Percentiles rank a stretch among this genome's conserved stretches.
These are phyloP conservation scores for Clonostachys rosea DNA, from an alignment of 2,329 filamentous ascomycete species.

Conservation along the genomic window DNA sequence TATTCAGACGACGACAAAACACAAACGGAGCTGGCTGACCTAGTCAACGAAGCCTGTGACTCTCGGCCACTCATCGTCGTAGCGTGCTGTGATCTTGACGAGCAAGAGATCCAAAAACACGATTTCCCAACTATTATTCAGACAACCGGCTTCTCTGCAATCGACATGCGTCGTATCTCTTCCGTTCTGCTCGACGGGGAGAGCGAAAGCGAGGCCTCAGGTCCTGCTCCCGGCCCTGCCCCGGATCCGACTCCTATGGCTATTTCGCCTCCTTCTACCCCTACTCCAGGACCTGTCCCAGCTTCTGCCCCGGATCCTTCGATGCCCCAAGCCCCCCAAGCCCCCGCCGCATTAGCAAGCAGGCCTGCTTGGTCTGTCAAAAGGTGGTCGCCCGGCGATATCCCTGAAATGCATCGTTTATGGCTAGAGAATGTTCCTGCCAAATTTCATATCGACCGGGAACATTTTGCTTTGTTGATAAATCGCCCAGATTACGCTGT, in stretches of 20 bases:
- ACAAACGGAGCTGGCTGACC: conserved; percentile 46
- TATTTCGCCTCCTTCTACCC: too few species aligned
- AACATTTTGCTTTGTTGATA: conserved; percentile 39
- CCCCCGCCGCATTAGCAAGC: conserved; percentile 14
- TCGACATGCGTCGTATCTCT: conserved; percentile 44
- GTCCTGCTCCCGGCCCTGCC: background rate
- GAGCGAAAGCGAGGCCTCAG: background rate
- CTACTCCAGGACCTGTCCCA: background rate
- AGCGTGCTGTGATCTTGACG: conserved; percentile 40
- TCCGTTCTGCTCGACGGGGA: conserved; percentile 39
- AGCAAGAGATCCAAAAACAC: conserved; percentile 26
- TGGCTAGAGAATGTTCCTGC: conserved; percentile 40
- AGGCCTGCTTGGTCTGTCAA: conserved; percentile 33
- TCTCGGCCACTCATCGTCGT: conserved; percentile 46
- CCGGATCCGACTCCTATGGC: too few species aligned
- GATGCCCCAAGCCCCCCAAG: conserved; percentile 7
- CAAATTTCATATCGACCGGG: conserved; percentile 38
- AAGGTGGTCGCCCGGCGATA: conserved; percentile 30
- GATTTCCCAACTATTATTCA: conserved; percentile 49
- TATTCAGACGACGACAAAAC: conserved; percentile 40
- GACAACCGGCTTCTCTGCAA: conserved; percentile 38
- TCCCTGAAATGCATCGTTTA: conserved; percentile 33
- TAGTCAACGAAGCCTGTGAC: conserved; percentile 35
- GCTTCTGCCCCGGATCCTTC: background rate
- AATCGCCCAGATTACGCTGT: conserved; percentile 50